Conservation (phyloP, 805 yeast genomes). For the Tetrapisispora iriomotensis region DNA sequence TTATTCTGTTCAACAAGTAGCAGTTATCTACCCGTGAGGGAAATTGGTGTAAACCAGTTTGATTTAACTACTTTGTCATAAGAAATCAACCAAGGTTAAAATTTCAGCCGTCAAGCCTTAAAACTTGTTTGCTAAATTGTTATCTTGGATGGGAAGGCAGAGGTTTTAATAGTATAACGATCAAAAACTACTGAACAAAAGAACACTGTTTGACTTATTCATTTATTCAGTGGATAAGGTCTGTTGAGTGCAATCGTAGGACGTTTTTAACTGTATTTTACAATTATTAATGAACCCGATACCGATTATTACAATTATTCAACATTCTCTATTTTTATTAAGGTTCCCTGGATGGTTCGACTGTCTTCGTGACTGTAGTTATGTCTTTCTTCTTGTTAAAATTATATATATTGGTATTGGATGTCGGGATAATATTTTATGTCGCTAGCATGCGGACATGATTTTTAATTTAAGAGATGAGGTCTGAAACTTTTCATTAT, state of each 20-base stretch:
- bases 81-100: constrained; percentile 18
- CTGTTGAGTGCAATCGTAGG: constrained; percentile 33
- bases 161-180: constrained; percentile 10
- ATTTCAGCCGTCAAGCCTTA: neutral
- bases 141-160: constrained; percentile 25
- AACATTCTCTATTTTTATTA: constrained; percentile 7
- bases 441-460: no score
- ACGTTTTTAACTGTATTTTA: no score
- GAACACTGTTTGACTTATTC: constrained; percentile 23
- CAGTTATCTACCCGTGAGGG: constrained; percentile 14
- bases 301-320: constrained; percentile 29
- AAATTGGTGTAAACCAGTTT: constrained; percentile 5
- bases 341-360: no score
- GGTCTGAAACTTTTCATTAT: no score
- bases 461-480: neutral
- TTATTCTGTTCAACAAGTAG: constrained; percentile 1
- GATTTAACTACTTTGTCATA: constrained; percentile 18
- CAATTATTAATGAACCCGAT: constrained; percentile 32
- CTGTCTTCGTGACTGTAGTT: no score
- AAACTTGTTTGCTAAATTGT: no score
- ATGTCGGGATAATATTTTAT: no score
- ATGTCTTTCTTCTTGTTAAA: no score
- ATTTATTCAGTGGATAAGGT: constrained; percentile 10
- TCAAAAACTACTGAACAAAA: neutral
- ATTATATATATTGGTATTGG: no score